phyloP scores from a whole-genome alignment of 371 early-diverging fungal genomes.

The Mucor irregularis region DNA sequence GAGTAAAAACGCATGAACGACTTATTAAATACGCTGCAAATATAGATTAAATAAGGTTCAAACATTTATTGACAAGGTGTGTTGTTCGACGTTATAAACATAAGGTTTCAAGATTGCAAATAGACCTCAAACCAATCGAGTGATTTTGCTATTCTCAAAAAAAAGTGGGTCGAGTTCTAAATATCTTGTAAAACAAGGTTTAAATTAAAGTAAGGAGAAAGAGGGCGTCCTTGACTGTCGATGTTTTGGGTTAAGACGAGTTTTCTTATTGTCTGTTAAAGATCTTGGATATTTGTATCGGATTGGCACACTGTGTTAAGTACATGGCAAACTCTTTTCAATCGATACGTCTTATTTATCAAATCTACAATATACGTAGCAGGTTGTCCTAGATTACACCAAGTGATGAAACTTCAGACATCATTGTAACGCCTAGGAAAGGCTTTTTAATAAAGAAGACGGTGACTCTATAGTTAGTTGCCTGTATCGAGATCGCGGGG shows the following conservation, averaged over 20 bases:
- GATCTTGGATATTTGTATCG: constrained; percentile 16
- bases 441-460: constrained; percentile 10
- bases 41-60: no score
- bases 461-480: constrained; percentile 9
- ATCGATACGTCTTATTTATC: constrained; percentile 13
- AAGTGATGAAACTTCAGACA: constrained; percentile 11
- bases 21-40: no score
- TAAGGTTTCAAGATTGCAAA: no score
- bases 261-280: constrained; percentile 12
- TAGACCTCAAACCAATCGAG: no score
- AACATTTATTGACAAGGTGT: no score
- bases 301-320: constrained; percentile 11
- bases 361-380: constrained; percentile 15
- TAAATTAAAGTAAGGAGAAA: constrained; percentile 14
- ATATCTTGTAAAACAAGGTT: no score
- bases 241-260: constrained; percentile 13
- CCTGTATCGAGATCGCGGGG: constrained; percentile 9
- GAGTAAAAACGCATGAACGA: no score
- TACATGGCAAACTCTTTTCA: constrained; percentile 9
- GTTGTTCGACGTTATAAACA: no score
- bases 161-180: no score
- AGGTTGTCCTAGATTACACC: constrained; percentile 9
- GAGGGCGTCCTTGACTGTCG: constrained; percentile 8
- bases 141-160: no score
- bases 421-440: constrained; percentile 13